A percentile compares a stretch with the other conserved stretches of the same genome.
Evolutionary conservation across 257 asterid species (phyloP).

Genomic region (Solanum commersonii): DNA sequence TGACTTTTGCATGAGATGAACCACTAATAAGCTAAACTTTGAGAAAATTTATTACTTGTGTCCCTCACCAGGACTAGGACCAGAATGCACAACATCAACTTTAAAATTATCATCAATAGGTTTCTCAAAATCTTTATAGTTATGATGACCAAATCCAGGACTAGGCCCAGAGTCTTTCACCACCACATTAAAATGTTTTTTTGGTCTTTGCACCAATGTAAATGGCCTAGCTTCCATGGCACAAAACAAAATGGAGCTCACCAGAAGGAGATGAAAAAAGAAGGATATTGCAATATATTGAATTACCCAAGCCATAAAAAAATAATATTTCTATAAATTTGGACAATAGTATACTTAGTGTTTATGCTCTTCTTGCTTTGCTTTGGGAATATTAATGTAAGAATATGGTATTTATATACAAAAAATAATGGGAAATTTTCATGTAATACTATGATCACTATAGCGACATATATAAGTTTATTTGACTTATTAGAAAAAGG

Average conservation of each 20-base stretch:
- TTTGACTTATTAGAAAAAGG: background rate
- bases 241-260: background rate
- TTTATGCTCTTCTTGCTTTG: background rate
- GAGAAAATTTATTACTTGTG: background rate
- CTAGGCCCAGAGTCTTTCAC: constrained; percentile 10
- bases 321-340: too few relatives aligned
- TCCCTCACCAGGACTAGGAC: constrained; percentile 15
- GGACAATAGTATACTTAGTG: background rate
- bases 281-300: background rate
- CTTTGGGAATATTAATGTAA: background rate
- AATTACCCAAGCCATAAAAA: background rate
- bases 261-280: background rate
- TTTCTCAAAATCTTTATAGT: background rate
- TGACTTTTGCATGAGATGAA: background rate
- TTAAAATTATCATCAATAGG: background rate
- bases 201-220: background rate
- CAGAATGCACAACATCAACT: constrained; percentile 6
- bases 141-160: constrained; percentile 8
- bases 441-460: background rate
- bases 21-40: background rate
- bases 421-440: background rate
- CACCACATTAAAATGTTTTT: background rate
- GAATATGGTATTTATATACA: background rate
- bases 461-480: background rate
- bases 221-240: background rate